A percentile compares a stretch with the other conserved stretches of the same genome.
phyloP scores from a whole-genome alignment of 2,329 filamentous ascomycete species.

The Ophidiomyces ophidiicola region DNA sequence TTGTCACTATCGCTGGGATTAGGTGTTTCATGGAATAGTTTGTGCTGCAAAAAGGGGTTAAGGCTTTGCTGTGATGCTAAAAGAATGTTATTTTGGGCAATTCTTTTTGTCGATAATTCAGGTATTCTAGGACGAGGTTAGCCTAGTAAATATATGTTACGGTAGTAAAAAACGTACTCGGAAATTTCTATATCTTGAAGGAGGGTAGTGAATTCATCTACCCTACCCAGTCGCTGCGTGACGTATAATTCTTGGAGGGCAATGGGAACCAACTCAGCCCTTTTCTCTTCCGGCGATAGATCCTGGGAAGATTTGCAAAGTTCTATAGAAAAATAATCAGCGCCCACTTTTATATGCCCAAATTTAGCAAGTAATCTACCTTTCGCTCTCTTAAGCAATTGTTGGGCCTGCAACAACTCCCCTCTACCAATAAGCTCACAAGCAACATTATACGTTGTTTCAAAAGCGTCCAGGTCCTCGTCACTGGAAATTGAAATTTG shows the following conservation, averaged over 20 bases:
- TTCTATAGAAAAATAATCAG: conserved; percentile 25
- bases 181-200: conserved; percentile 40
- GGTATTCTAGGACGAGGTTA: conserved; percentile 34
- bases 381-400: conserved; percentile 48
- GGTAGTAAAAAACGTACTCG: conserved; percentile 34
- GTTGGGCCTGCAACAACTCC: conserved; percentile 45
- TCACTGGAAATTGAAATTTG: conserved; percentile 43
- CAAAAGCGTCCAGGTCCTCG: conserved; percentile 52
- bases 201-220: conserved; percentile 44
- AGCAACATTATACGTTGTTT: conserved; percentile 53
- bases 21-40: conserved; percentile 42
- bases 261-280: conserved; percentile 49
- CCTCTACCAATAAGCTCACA: conserved; percentile 51
- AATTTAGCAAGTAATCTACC: conserved; percentile 24
- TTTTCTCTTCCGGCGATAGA: conserved; percentile 47
- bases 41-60: conserved; percentile 49
- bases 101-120: conserved; percentile 46
- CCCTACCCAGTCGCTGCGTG: conserved; percentile 42
- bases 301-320: conserved; percentile 50
- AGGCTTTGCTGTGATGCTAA: conserved; percentile 34
- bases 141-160: not conserved
- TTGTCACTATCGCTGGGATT: conserved; percentile 40
- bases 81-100: conserved; percentile 49
- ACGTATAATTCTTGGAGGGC: conserved; percentile 51
- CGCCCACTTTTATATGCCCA: not conserved